phyloP scores from a whole-genome alignment of 768 basidiomycete genomes.

The Hygrocybe coccinea region DNA sequence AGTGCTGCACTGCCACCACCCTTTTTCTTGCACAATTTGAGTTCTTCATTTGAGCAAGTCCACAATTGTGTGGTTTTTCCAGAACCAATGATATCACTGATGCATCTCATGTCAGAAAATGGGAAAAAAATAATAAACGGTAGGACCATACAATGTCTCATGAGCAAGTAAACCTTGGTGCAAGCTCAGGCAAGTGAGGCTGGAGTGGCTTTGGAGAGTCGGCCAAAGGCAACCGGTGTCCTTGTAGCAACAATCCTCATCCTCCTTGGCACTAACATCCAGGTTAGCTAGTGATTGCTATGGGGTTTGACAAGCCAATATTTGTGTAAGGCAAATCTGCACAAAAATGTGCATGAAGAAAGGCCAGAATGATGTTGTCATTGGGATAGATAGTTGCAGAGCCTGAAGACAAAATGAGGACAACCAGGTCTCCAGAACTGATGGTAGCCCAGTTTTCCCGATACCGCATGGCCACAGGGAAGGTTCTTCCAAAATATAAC shows the following conservation, averaged over 20 bases:
- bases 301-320: slow-evolving; percentile 61
- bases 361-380: slow-evolving; percentile 75
- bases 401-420: slow-evolving; percentile 66
- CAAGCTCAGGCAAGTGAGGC: slow-evolving; percentile 86
- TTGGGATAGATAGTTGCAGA: slow-evolving; percentile 76
- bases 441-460: no score
- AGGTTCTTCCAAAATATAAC: no score
- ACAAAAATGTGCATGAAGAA: slow-evolving; percentile 82
- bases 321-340: slow-evolving; percentile 80
- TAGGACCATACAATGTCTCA: slow-evolving; percentile 79
- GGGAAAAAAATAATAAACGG: no score
- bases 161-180: slow-evolving; percentile 74
- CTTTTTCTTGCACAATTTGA: no score
- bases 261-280: slow-evolving; percentile 77
- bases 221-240: slow-evolving; percentile 62
- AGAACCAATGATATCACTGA: no score
- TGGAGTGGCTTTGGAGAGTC: slow-evolving; percentile 61
- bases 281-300: slow-evolving; percentile 81
- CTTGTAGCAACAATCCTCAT: slow-evolving; percentile 77
- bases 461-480: no score
- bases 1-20: no score
- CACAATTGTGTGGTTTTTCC: no score
- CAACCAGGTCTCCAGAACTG: slow-evolving; percentile 68
- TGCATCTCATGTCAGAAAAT: no score
- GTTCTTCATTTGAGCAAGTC: no score